Percentiles rank a stretch among this genome's conserved stretches.
phyloP scores from a whole-genome alignment of 306 rosid species.

The Dalbergia oliveri region DNA sequence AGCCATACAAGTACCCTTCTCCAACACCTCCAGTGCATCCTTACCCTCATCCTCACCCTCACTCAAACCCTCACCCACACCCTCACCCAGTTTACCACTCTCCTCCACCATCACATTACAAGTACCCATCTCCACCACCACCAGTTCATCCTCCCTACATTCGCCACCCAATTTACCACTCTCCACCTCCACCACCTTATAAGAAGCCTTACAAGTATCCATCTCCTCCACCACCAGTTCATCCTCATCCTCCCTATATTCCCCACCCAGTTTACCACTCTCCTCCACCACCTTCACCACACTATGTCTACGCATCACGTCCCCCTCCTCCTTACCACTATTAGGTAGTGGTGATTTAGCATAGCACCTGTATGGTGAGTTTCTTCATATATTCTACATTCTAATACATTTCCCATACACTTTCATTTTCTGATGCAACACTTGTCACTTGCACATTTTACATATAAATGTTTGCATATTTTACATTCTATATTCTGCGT shows the following conservation, averaged over 20 bases:
- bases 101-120: neutral
- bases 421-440: neutral
- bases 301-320: conserved; percentile 70
- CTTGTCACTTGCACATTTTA: neutral
- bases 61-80: neutral
- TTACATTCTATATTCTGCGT: neutral
- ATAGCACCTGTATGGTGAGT: conserved; percentile 54
- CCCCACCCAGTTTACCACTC: conserved; percentile 2
- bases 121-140: conserved; percentile 46
- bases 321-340: conserved; percentile 85
- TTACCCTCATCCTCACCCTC: neutral
- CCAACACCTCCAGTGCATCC: too few relatives aligned
- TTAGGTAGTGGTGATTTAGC: conserved; percentile 46
- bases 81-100: neutral
- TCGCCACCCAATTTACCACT: neutral
- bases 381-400: too few relatives aligned
- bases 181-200: neutral
- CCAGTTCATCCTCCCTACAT: conserved; percentile 28
- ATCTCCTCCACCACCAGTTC: conserved; percentile 10
- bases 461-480: neutral
- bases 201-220: conserved; percentile 1
- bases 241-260: conserved; percentile 25
- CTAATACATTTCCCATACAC: neutral
- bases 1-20: too few relatives aligned
- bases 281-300: conserved; percentile 45